Conservation (phyloP, 306 rosid genomes). For the Benincasa hispida region DNA sequence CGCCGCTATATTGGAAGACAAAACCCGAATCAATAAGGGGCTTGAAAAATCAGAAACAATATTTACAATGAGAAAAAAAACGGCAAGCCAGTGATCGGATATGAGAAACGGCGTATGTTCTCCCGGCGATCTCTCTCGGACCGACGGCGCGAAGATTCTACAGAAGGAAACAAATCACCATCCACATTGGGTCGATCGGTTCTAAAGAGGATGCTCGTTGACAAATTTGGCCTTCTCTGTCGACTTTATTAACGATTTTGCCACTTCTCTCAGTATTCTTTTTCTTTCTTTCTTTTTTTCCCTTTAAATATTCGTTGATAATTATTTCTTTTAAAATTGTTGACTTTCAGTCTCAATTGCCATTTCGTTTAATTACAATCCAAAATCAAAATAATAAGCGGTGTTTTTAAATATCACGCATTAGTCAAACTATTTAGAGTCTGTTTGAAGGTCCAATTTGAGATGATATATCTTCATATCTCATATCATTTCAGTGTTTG, state of each 20-base stretch:
- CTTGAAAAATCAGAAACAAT: neutral
- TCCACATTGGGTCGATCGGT: neutral
- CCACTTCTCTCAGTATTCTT: neutral
- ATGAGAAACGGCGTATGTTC: neutral
- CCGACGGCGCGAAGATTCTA: neutral
- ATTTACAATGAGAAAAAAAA: neutral
- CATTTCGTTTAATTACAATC: too few relatives aligned
- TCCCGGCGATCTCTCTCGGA: neutral
- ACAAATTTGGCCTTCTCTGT: neutral
- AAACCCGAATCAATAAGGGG: slow-evolving; percentile 13
- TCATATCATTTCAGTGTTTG: too few relatives aligned
- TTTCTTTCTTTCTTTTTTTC: too few relatives aligned
- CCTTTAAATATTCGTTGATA: neutral
- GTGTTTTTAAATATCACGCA: too few relatives aligned
- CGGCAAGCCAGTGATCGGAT: neutral
- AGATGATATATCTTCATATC: too few relatives aligned
- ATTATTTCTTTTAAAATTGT: too few relatives aligned
- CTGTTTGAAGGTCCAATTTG: too few relatives aligned
- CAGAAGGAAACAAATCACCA: neutral
- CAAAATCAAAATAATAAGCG: too few relatives aligned
- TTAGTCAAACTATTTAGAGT: too few relatives aligned
- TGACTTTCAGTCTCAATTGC: too few relatives aligned
- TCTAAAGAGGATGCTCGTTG: neutral
- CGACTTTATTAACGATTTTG: neutral
- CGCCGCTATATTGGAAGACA: neutral